Evolutionary conservation across 495 filamentous ascomycete species (phyloP).

Genomic region (Bryoglossum gracile): DNA sequence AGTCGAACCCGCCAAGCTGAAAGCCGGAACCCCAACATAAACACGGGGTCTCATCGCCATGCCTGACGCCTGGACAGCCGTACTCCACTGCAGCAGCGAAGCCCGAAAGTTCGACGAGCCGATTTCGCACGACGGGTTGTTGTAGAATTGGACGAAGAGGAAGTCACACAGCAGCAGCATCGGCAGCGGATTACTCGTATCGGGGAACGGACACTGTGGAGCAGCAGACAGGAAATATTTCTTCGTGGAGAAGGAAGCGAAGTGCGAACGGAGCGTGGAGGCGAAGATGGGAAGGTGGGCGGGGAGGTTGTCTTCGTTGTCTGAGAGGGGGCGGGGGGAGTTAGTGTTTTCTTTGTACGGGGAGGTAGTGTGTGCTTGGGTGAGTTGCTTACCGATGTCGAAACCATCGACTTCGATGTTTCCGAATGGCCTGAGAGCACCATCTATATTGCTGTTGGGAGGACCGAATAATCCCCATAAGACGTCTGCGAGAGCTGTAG

Average conservation of each 20-base stretch:
- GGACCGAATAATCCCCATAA: slow-evolving; percentile 67
- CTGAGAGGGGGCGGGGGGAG: slow-evolving; percentile 4
- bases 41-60: slow-evolving; percentile 28
- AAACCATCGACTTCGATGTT: slow-evolving; percentile 48
- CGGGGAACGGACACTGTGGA: slow-evolving; percentile 48
- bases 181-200: slow-evolving; percentile 34
- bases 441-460: slow-evolving; percentile 16
- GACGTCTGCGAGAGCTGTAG: slow-evolving; percentile 46
- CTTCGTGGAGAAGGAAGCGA: slow-evolving; percentile 21
- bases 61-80: slow-evolving; percentile 25
- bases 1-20: background rate
- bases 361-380: no score
- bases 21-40: slow-evolving; percentile 36
- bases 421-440: slow-evolving; percentile 42
- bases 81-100: slow-evolving; percentile 34
- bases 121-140: slow-evolving; percentile 27
- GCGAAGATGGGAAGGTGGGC: slow-evolving; percentile 32
- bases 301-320: slow-evolving; percentile 31
- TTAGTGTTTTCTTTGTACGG: background rate
- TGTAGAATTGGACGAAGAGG: slow-evolving; percentile 42
- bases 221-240: slow-evolving; percentile 48
- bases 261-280: slow-evolving; percentile 29
- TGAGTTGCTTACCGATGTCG: slow-evolving; percentile 37
- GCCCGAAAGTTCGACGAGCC: background rate
- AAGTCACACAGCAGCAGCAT: slow-evolving; percentile 32